Conservation (phyloP, 345 rosid genomes). For the Microthlaspi erraticum region DNA sequence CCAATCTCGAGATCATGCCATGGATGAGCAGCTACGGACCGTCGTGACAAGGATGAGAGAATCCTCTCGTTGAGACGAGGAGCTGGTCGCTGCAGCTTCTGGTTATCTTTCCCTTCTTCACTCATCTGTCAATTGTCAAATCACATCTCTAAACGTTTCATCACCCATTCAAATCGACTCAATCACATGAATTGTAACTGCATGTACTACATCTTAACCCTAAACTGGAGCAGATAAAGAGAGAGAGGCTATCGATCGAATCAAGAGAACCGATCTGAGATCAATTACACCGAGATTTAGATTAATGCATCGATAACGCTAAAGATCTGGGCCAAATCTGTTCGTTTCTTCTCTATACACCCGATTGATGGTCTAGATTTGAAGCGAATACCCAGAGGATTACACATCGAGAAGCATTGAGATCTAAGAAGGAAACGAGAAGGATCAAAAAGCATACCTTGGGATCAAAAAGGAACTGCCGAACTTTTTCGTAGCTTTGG, state of each 20-base stretch:
- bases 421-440: conserved; percentile 1
- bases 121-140: conserved; percentile 52
- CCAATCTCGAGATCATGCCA: conserved; percentile 99
- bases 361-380: conserved; percentile 15
- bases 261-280: not conserved
- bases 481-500: not conserved
- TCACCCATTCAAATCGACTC: not conserved
- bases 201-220: not conserved
- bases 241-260: conserved; percentile 8
- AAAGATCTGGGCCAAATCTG: conserved; percentile 23
- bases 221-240: not conserved
- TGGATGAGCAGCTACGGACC: conserved; percentile 99
- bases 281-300: not conserved
- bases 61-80: conserved; percentile 91
- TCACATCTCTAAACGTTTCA: conserved; percentile 13
- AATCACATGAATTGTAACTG: too few species aligned
- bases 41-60: conserved; percentile 86
- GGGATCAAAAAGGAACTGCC: conserved; percentile 13
- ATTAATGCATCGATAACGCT: not conserved
- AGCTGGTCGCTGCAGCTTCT: conserved; percentile 41
- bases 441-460: conserved; percentile 24
- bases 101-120: conserved; percentile 41
- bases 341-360: conserved; percentile 4
- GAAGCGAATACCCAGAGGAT: conserved; percentile 31
- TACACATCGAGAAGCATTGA: conserved; percentile 26